Evolutionary conservation across 768 basidiomycete genomes (phyloP), one percentile per base, ranked within the genome.

Genomic region (Calvatia gigantea): DNA sequence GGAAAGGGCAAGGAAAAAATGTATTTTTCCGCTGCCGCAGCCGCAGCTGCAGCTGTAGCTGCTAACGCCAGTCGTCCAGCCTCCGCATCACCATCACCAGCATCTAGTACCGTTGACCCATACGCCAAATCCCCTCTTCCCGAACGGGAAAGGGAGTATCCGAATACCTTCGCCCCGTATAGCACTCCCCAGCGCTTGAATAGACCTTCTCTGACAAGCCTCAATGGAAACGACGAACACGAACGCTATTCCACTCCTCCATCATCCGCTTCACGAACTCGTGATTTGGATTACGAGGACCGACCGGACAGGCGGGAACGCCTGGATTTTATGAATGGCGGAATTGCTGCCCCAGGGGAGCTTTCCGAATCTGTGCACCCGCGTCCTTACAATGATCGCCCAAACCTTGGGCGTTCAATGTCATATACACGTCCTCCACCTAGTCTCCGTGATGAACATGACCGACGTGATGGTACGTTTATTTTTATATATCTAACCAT

Each of bases 1-100:
- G 33, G 45, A 31, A 61, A 48, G 23, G 51, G 33, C 5, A 53
- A 47, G 43, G 46, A 55, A 23, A 38, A 21, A 14, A 38, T 46
- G 21, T 17, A 21, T 9, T 51, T 39, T 29, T 53, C 51, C 7
- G 31, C 32, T 15, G 25, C 51, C 23, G 14, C 51, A 1, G 39
- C 41, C 28, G 38, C 51, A 12, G 41, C 41, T 31, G 41, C 25
- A 7, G 25, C 37, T 11, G 51, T 6, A 0, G 39, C 19, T 2
- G 19, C 45, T 5, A 29, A 28, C 23, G 12, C 28, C 12, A 38
- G 21, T 28, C 25, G 52, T 15, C 46, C 45, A 8, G 45, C 54
- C 32, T 48, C 46, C 4, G n/a, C n/a, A n/a, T 48, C 46, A 29
- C 14, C 17, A 2, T 19, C 51, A 15, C 35, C 45, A 14, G 27